A percentile compares a stretch with the other conserved stretches of the same genome.
Conservation (phyloP, 129 eudicot genomes). For the Gnaphalium uliginosum region DNA sequence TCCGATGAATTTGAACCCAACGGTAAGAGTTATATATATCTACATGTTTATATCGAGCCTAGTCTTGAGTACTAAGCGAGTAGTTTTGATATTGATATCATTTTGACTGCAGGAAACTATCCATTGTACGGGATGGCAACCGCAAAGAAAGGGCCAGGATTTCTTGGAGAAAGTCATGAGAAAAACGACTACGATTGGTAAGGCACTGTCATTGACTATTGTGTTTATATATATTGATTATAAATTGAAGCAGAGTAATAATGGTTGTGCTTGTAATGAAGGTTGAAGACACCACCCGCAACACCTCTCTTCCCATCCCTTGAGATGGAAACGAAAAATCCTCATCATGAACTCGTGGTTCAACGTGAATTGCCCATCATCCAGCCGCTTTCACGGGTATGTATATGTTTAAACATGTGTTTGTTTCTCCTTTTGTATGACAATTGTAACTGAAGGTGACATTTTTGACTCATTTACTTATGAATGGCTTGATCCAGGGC, state of each 20-base stretch:
- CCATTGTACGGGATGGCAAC: conserved; percentile 58
- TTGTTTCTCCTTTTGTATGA: neutral
- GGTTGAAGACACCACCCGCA: conserved; percentile 89
- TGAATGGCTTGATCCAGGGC: neutral
- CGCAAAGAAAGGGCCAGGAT: conserved; percentile 53
- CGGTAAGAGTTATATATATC: conserved; percentile 36
- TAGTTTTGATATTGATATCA: neutral
- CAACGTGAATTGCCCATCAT: conserved; percentile 71
- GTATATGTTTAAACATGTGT: neutral
- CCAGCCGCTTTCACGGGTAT: conserved; percentile 69
- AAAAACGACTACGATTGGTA: conserved; percentile 82
- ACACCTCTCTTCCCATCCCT: conserved; percentile 83
- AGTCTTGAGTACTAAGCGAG: neutral
- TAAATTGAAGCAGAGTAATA: neutral
- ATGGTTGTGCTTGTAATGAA: conserved; percentile 13
- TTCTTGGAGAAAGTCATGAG: conserved; percentile 50
- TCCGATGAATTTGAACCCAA: conserved; percentile 75
- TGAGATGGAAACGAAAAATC: conserved; percentile 66
- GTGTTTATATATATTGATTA: neutral
- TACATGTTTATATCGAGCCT: neutral
- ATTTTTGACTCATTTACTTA: neutral
- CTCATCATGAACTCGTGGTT: conserved; percentile 47
- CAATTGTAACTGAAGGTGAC: neutral
- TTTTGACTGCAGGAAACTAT: conserved; percentile 49
- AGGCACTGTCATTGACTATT: neutral